Evolutionary conservation across 768 basidiomycete species (phyloP).

Genomic region (Asterophora parasitica): DNA sequence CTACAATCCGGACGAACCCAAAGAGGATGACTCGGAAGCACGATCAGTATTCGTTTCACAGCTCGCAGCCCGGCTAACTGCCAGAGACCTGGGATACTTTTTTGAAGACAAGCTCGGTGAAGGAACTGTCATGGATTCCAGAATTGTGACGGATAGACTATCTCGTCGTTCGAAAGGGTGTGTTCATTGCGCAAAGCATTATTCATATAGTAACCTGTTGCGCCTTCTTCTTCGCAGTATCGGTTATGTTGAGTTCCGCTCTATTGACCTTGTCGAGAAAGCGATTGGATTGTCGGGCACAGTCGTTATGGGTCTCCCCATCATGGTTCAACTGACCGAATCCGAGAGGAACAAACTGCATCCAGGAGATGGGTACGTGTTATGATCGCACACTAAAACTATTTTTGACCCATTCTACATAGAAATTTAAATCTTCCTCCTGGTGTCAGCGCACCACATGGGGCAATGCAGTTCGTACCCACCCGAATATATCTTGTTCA

Average conservation of each 20-base stretch:
- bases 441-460: slow-evolving; percentile 76
- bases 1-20: slow-evolving; percentile 82
- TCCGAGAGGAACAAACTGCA: slow-evolving; percentile 90
- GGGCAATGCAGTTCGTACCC: slow-evolving; percentile 73
- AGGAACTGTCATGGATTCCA: slow-evolving; percentile 89
- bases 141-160: slow-evolving; percentile 93
- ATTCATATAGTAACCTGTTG: not conserved
- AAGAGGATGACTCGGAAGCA: slow-evolving; percentile 95
- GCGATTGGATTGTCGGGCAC: slow-evolving; percentile 89
- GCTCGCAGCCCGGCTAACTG: slow-evolving; percentile 93
- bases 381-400: too few species aligned
- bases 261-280: slow-evolving; percentile 87
- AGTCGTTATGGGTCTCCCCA: slow-evolving; percentile 96
- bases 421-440: slow-evolving; percentile 82
- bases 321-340: slow-evolving; percentile 95
- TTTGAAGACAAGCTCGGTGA: slow-evolving; percentile 97
- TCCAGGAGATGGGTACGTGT: slow-evolving; percentile 77
- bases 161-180: slow-evolving; percentile 98
- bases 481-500: not conserved
- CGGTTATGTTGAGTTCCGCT: slow-evolving; percentile 95
- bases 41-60: slow-evolving; percentile 99
- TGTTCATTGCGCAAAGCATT: slow-evolving; percentile 18
- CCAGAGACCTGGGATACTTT: slow-evolving; percentile 96
- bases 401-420: not conserved
- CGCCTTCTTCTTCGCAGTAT: slow-evolving; percentile 51